Percentiles rank a stretch among this genome's conserved stretches.
Conservation (phyloP, 768 basidiomycete genomes). For the Coprinopsis strossmayeri region DNA sequence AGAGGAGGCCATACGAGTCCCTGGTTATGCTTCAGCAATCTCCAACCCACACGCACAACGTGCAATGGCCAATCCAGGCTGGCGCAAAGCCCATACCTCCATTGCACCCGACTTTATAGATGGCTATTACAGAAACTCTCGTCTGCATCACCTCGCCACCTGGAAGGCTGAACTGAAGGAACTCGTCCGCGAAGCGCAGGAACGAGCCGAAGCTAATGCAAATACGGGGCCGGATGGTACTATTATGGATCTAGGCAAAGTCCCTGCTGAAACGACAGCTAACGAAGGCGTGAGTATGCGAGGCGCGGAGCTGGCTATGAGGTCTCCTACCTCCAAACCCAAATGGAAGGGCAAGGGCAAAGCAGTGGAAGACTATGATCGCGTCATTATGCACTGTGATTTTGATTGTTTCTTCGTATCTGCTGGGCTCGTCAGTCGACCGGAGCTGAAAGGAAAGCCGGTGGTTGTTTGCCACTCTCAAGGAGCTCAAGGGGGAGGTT, state of each 20-base stretch:
- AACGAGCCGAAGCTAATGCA: slow-evolving; percentile 44
- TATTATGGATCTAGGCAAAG: slow-evolving; percentile 23
- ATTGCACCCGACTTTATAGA: slow-evolving; percentile 83
- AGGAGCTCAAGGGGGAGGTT: slow-evolving; percentile 58
- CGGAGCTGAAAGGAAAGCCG: slow-evolving; percentile 80
- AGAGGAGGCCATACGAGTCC: slow-evolving; percentile 40
- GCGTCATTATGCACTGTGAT: slow-evolving; percentile 86
- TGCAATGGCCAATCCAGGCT: slow-evolving; percentile 76
- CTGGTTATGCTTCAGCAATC: slow-evolving; percentile 59
- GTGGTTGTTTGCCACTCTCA: slow-evolving; percentile 96
- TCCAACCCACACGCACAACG: slow-evolving; percentile 72
- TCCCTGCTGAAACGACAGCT: slow-evolving; percentile 20
- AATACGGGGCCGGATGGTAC: slow-evolving; percentile 8
- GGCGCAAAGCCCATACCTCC: slow-evolving; percentile 86
- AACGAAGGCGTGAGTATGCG: slow-evolving; percentile 38
- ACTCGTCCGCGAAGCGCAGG: slow-evolving; percentile 76
- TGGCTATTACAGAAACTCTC: slow-evolving; percentile 76
- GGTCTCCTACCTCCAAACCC: slow-evolving; percentile 35
- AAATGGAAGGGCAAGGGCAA: slow-evolving; percentile 56
- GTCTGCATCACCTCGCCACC: slow-evolving; percentile 86
- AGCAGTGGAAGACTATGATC: slow-evolving; percentile 43
- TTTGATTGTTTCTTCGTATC: slow-evolving; percentile 98
- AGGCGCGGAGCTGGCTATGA: slow-evolving; percentile 41
- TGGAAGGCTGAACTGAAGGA: slow-evolving; percentile 89
- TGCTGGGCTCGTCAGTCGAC: slow-evolving; percentile 75